Conservation (phyloP, 2,329 filamentous ascomycete genomes). For the Penicillium fuscoglaucum region DNA sequence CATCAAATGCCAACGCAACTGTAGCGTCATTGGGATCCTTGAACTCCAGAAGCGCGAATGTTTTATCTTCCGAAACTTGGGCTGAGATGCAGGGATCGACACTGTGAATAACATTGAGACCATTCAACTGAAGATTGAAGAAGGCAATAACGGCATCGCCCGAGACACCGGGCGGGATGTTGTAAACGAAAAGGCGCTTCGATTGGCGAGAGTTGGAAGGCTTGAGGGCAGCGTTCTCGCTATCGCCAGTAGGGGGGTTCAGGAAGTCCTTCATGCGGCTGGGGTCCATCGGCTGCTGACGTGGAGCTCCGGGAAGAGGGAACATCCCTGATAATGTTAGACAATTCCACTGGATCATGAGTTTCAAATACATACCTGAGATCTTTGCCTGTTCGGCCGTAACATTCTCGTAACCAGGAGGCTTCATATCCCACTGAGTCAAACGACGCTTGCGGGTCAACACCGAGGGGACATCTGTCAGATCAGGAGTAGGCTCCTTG, state of each 20-base stretch:
- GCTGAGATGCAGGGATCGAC: conserved; percentile 82
- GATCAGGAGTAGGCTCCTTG: conserved; percentile 91
- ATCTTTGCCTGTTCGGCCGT: conserved; percentile 98
- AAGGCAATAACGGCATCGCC: conserved; percentile 78
- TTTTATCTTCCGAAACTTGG: conserved; percentile 74
- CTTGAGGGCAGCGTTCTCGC: conserved; percentile 76
- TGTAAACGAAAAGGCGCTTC: conserved; percentile 86
- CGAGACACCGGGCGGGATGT: conserved; percentile 69
- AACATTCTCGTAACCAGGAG: conserved; percentile 95
- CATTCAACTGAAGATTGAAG: conserved; percentile 96
- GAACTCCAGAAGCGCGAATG: conserved; percentile 89
- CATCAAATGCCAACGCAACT: conserved; percentile 84
- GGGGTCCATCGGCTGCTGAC: conserved; percentile 93
- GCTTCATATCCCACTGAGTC: conserved; percentile 99
- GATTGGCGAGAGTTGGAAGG: conserved; percentile 91
- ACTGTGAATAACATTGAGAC: conserved; percentile 85
- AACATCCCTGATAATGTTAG: conserved; percentile 71
- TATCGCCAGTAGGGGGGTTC: conserved; percentile 74
- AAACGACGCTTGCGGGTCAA: conserved; percentile 84
- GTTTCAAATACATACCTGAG: conserved; percentile 55
- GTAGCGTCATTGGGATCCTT: conserved; percentile 84
- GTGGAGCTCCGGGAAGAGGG: conserved; percentile 88
- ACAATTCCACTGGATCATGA: not conserved
- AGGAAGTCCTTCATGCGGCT: conserved; percentile 93
- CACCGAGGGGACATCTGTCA: conserved; percentile 81